These are phyloP conservation scores for Naumovozyma castellii DNA, from an alignment of 805 yeast genomes.

Conservation along the genomic window DNA sequence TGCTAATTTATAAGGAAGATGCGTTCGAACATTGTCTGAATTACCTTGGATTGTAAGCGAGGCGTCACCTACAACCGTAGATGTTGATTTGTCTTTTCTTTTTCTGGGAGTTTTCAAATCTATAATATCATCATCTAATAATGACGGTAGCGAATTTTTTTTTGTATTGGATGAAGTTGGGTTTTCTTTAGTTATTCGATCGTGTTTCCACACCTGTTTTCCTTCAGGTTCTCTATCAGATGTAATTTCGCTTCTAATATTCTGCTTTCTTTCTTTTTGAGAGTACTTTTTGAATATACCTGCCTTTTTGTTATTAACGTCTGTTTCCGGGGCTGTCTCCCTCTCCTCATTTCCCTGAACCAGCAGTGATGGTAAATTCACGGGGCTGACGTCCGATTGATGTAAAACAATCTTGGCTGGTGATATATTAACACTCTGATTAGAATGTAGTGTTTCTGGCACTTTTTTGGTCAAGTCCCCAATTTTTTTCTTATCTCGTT, in stretches of 20 bases:
- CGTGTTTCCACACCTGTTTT: neutral
- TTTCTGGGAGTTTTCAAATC: slow-evolving; percentile 2
- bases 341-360: neutral
- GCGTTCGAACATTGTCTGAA: neutral
- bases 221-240: no score
- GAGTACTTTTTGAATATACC: slow-evolving; percentile 21
- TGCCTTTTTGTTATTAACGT: slow-evolving; percentile 5
- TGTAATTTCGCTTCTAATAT: neutral
- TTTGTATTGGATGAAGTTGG: slow-evolving; percentile 1
- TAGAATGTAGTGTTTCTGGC: neutral
- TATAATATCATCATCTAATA: slow-evolving; percentile 6
- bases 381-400: neutral
- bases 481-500: slow-evolving; percentile 10
- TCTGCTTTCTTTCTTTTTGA: slow-evolving; percentile 23
- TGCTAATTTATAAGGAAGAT: neutral
- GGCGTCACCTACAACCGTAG: neutral
- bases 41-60: neutral
- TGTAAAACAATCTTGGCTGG: slow-evolving; percentile 13
- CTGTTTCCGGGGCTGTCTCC: neutral
- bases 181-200: neutral
- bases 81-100: slow-evolving; percentile 2
- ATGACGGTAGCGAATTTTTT: slow-evolving; percentile 15
- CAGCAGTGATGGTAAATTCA: neutral
- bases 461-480: slow-evolving; percentile 1
- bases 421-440: neutral